phyloP scores from a whole-genome alignment of 495 filamentous ascomycete genomes.

The Neurospora sp. region DNA sequence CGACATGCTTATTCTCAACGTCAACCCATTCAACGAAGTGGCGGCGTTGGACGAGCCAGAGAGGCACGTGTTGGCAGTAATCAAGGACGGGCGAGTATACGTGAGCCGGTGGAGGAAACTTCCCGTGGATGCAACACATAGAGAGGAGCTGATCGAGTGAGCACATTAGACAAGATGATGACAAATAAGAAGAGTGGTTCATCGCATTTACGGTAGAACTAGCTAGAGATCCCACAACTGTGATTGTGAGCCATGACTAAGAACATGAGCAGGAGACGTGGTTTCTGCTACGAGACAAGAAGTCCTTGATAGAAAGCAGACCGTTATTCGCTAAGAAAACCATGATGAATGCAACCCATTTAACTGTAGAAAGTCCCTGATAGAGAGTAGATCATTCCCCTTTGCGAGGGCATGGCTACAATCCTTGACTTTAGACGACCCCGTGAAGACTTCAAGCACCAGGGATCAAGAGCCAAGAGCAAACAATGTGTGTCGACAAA shows the following conservation, averaged over 20 bases:
- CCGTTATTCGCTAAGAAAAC: neutral
- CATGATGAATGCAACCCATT: neutral
- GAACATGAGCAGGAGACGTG: neutral
- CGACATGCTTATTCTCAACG: neutral
- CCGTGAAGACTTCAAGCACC: neutral
- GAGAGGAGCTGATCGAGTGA: neutral
- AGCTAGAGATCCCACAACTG: neutral
- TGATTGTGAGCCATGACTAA: neutral
- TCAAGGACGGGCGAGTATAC: neutral
- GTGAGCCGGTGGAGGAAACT: neutral
- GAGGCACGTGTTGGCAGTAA: neutral
- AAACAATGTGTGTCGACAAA: neutral
- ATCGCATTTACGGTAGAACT: neutral
- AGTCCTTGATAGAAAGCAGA: neutral
- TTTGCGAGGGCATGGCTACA: neutral
- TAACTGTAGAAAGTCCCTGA: neutral
- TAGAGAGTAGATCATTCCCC: neutral
- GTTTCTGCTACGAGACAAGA: neutral
- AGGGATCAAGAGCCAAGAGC: neutral
- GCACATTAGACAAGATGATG: neutral
- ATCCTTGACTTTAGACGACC: neutral
- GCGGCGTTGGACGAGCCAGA: neutral
- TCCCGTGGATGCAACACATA: neutral
- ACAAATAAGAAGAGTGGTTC: neutral
- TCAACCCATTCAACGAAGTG: neutral